Evolutionary conservation across 768 basidiomycete genomes (phyloP).

Genomic region (Russula vinacea): DNA sequence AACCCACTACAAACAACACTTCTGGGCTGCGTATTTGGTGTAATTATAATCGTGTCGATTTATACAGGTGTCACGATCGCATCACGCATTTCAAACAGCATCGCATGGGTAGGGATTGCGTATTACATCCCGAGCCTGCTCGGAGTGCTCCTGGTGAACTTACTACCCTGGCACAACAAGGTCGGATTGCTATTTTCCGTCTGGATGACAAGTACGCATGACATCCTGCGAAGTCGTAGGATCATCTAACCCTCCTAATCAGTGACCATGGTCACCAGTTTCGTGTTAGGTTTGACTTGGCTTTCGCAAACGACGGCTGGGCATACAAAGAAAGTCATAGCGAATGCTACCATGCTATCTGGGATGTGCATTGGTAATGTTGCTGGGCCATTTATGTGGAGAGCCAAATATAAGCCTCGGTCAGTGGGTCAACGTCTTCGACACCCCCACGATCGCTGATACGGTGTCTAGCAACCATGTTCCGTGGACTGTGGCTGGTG

Average conservation of each 20-base stretch:
- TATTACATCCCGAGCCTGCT: conserved; percentile 65
- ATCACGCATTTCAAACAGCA: conserved; percentile 51
- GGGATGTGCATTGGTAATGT: conserved; percentile 67
- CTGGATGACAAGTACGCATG: conserved; percentile 49
- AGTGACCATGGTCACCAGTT: conserved; percentile 56
- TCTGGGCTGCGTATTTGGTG: conserved; percentile 62
- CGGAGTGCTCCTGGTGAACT: conserved; percentile 58
- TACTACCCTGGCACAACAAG: conserved; percentile 62
- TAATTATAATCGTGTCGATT: conserved; percentile 65
- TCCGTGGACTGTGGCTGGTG: conserved; percentile 74
- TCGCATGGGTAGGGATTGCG: conserved; percentile 57
- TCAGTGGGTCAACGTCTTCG: conserved; percentile 32
- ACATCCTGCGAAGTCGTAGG: not conserved
- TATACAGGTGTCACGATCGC: conserved; percentile 60
- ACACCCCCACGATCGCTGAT: not conserved
- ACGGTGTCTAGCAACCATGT: conserved; percentile 52
- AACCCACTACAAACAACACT: conserved; percentile 62
- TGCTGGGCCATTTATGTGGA: conserved; percentile 78
- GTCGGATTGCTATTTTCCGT: conserved; percentile 59
- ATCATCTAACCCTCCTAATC: conserved; percentile 12
- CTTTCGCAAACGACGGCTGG: conserved; percentile 62
- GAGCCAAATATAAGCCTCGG: conserved; percentile 63
- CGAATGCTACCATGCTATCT: conserved; percentile 69
- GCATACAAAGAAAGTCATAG: conserved; percentile 67
- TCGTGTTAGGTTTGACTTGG: conserved; percentile 62